These are phyloP conservation scores for Penicillium canescens DNA, from an alignment of 495 filamentous ascomycete species.

Conservation along the genomic window DNA sequence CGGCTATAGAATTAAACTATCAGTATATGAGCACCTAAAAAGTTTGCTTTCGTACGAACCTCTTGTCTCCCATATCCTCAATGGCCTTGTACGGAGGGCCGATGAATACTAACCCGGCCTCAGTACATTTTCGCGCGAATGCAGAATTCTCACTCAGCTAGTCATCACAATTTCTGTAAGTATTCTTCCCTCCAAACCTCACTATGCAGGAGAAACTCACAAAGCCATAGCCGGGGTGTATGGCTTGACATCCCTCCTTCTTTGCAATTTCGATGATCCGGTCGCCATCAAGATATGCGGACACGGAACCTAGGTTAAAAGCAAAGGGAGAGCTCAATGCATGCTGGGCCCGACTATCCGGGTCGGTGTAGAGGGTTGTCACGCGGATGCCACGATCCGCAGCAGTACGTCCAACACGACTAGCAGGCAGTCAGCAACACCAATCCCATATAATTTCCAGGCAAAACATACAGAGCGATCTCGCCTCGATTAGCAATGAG, in stretches of 20 bases:
- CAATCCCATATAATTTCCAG: not conserved
- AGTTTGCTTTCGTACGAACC: conserved; percentile 36
- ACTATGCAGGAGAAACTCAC: conserved; percentile 40
- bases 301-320: conserved; percentile 76
- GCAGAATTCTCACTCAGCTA: conserved; percentile 83
- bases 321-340: conserved; percentile 79
- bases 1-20: conserved; percentile 42
- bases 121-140: conserved; percentile 86
- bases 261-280: conserved; percentile 87
- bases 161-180: not conserved
- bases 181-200: not conserved
- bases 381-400: conserved; percentile 86
- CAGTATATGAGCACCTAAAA: not conserved
- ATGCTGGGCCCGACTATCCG: conserved; percentile 85
- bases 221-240: conserved; percentile 98
- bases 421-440: conserved; percentile 24
- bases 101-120: conserved; percentile 92
- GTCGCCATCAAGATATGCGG: conserved; percentile 89
- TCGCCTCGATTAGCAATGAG: conserved; percentile 97
- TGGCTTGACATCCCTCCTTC: conserved; percentile 77
- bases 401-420: conserved; percentile 84
- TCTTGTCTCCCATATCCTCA: conserved; percentile 97
- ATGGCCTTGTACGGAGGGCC: conserved; percentile 92
- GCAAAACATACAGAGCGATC: conserved; percentile 73
- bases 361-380: conserved; percentile 92